Evolutionary conservation across 1,284 basidiomycete species (phyloP).

Genomic region (Ceratobasidium sp.): DNA sequence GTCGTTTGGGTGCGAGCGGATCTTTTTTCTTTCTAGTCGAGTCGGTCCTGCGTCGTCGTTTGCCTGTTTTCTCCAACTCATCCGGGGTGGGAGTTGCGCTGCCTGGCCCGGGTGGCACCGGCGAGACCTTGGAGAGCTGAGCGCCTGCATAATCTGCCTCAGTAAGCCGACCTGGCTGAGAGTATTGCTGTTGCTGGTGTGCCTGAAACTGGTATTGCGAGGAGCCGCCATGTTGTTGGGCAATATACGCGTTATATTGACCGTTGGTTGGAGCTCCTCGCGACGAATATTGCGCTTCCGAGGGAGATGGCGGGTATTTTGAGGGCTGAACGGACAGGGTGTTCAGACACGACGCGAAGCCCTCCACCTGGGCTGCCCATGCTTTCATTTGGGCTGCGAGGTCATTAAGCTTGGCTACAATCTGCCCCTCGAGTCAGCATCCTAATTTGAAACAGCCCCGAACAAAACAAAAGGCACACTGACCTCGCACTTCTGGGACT

Average conservation of each 20-base stretch:
- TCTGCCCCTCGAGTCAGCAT: slow-evolving; percentile 11
- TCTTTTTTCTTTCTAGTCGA: slow-evolving; percentile 60
- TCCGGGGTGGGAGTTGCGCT: slow-evolving; percentile 1
- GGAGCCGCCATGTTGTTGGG: slow-evolving; percentile 13
- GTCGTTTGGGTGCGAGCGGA: slow-evolving; percentile 92
- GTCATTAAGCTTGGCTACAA: slow-evolving; percentile 38
- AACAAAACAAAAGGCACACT: slow-evolving; percentile 12
- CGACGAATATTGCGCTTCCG: slow-evolving; percentile 6
- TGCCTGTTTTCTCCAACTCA: slow-evolving; percentile 13
- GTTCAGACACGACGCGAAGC: slow-evolving; percentile 21
- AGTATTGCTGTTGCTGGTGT: slow-evolving; percentile 25
- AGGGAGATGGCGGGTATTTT: neutral
- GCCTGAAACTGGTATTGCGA: slow-evolving; percentile 35
- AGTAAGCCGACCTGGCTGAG: neutral
- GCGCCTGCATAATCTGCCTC: neutral
- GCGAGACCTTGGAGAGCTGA: slow-evolving; percentile 12
- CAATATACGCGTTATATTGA: slow-evolving; percentile 1
- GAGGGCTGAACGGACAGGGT: slow-evolving; percentile 1
- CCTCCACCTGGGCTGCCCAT: slow-evolving; percentile 34
- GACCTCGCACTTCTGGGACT: slow-evolving; percentile 39
- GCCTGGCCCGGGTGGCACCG: neutral
- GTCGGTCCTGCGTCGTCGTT: slow-evolving; percentile 24
- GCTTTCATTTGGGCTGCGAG: slow-evolving; percentile 31
- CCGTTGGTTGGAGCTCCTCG: slow-evolving; percentile 9
- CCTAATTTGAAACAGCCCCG: slow-evolving; percentile 5